Base-by-base conservation (phyloP, 2,329 filamentous ascomycete genomes). In the Stachybotrys chlorohalonatus region DNA sequence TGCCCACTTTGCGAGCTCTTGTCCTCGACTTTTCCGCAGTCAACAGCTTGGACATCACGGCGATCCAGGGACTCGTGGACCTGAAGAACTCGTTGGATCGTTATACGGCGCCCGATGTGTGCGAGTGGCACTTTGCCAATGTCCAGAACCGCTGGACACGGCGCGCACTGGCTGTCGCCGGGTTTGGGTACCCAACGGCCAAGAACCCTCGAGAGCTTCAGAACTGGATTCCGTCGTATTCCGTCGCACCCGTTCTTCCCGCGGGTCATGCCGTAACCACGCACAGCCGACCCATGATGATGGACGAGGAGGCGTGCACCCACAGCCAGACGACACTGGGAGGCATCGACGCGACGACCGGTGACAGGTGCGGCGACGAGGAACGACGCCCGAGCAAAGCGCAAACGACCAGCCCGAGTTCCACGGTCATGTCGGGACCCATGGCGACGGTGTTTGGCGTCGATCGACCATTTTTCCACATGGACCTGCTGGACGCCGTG, bases 1-100 rank as follows among this genome's bases (percentile, higher is more conserved):
- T 75, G 1, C 80, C 81, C 0, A 66, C 73, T 11, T 70, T 84
- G 15, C 74, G 74, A 6, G 80, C 82, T 6, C 59, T 85, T 8
- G 72, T 85, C 9, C 70, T 84, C 2, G 82, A 85, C 66, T 82
- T 80, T 61, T 77, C 77, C 0, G 73, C 79, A 1, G 78, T 84
- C 49, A 80, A 81, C 61, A 73, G 75, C 54, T 68, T 84, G 31
- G 82, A 85, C 56, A 74, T 82, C 8, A 84, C 81, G 0, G 77
- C 78, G 2, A 66, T 83, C 0, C 81, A 85, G 60, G 77, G 77
- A 1, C 68, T 85, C 11, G 71, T 82, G 49, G 80, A 84, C 60
- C 66, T 82, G 11, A 74, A 80, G 47, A 77, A 76, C 58, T 73
- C 77, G 24, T 70, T 85, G 2, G 78, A 82, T 63, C 71, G 73